Percentiles rank a stretch among this genome's conserved stretches.
Evolutionary conservation across 2,329 filamentous ascomycete genomes (phyloP).

Genomic region (Zymoseptoria tritici): DNA sequence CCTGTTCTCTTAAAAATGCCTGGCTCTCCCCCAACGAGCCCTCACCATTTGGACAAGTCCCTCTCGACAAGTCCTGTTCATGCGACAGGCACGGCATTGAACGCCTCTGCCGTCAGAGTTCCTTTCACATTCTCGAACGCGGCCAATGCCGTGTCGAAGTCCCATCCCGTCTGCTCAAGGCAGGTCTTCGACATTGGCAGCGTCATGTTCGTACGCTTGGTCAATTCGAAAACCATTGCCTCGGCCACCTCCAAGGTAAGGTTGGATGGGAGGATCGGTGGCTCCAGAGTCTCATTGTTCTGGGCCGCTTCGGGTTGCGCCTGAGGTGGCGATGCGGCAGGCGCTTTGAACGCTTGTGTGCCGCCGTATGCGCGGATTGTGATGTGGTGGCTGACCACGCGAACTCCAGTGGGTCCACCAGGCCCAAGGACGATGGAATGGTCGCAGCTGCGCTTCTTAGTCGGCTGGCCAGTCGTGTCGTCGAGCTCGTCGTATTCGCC

Average conservation of each 20-base stretch:
- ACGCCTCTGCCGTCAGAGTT: conserved; percentile 38
- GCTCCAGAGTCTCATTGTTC: conserved; percentile 6
- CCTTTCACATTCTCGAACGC: conserved; percentile 70
- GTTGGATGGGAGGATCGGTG: conserved; percentile 19
- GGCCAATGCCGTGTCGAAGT: conserved; percentile 64
- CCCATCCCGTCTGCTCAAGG: conserved; percentile 70
- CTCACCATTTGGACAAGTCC: neutral
- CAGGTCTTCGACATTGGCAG: conserved; percentile 73
- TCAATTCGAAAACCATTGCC: conserved; percentile 64
- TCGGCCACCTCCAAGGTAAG: conserved; percentile 27
- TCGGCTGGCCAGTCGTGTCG: conserved; percentile 52
- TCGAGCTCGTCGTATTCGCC: conserved; percentile 76
- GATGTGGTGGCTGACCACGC: conserved; percentile 74
- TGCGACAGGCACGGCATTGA: conserved; percentile 11
- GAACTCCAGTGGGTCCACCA: conserved; percentile 57
- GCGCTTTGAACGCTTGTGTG: conserved; percentile 41
- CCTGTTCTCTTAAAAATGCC: neutral
- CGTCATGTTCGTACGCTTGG: conserved; percentile 72
- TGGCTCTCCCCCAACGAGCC: neutral
- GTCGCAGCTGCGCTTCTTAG: conserved; percentile 62
- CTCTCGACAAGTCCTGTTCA: neutral
- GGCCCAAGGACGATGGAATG: conserved; percentile 73
- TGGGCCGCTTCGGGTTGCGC: conserved; percentile 10
- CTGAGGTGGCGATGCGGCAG: conserved; percentile 24
- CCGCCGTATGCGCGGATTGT: conserved; percentile 62